A percentile compares a stretch with the other conserved stretches of the same genome.
These are phyloP conservation scores for Neurospora discreta DNA, from an alignment of 495 filamentous ascomycete genomes.

Conservation along the genomic window DNA sequence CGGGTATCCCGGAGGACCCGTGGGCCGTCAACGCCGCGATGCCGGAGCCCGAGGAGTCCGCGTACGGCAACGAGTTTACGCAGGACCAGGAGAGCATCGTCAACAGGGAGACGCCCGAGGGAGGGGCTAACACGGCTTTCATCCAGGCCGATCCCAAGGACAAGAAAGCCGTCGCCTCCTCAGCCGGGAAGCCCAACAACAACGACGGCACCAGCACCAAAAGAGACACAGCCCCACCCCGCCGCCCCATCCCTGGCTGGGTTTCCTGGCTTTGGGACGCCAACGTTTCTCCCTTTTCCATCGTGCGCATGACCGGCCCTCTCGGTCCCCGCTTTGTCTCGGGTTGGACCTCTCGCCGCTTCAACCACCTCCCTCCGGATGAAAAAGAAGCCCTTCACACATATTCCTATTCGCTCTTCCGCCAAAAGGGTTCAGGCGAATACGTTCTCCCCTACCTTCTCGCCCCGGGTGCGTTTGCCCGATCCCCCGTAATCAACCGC, in stretches of 20 bases:
- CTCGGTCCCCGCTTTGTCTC: conserved; percentile 85
- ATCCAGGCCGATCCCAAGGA: conserved; percentile 4
- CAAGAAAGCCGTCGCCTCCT: conserved; percentile 16
- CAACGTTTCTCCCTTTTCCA: conserved; percentile 87
- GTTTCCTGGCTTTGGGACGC: conserved; percentile 90
- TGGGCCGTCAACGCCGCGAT: conserved; percentile 75
- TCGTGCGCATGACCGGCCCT: conserved; percentile 85
- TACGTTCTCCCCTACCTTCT: conserved; percentile 89
- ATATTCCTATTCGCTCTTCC: conserved; percentile 93
- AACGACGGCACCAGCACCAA: neutral
- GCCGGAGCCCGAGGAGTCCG: conserved; percentile 61
- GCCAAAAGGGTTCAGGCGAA: conserved; percentile 82
- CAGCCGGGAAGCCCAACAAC: neutral
- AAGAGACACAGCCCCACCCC: conserved; percentile 18
- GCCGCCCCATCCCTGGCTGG: conserved; percentile 67
- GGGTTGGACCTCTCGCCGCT: conserved; percentile 87
- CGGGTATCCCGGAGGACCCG: conserved; percentile 91
- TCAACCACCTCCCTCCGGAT: conserved; percentile 71
- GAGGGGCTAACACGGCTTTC: conserved; percentile 9
- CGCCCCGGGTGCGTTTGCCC: conserved; percentile 85
- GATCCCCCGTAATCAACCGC: conserved; percentile 74
- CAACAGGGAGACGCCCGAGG: conserved; percentile 10
- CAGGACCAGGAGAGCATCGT: conserved; percentile 58
- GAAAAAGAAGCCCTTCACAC: conserved; percentile 80
- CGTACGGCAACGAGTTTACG: conserved; percentile 58